Evolutionary conservation across 1,139 yeast species (phyloP).

Genomic region (Saccharomyces pastorianus): DNA sequence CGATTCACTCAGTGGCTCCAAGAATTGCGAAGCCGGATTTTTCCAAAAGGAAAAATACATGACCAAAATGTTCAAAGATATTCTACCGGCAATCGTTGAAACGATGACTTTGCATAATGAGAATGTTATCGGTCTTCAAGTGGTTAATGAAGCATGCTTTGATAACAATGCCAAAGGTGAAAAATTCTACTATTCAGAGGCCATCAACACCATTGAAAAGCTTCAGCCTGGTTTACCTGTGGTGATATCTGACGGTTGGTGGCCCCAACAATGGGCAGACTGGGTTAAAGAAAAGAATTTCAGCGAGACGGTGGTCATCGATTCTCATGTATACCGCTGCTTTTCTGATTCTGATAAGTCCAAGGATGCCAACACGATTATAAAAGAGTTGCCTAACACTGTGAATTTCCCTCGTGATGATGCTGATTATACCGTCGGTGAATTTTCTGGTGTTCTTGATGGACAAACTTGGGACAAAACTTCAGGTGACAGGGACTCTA

Average conservation of each 20-base stretch:
- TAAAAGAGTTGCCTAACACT: constrained; percentile 46
- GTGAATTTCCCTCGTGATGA: constrained; percentile 44
- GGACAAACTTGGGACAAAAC: constrained; percentile 59
- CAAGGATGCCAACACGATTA: constrained; percentile 58
- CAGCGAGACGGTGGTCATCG: constrained; percentile 60
- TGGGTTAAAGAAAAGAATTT: constrained; percentile 45
- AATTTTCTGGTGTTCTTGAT: constrained; percentile 82
- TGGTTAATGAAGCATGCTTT: constrained; percentile 77
- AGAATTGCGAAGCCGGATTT: constrained; percentile 58
- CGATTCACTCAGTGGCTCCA: constrained; percentile 72
- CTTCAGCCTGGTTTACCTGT: constrained; percentile 56
- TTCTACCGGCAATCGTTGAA: constrained; percentile 52
- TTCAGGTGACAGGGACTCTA: constrained; percentile 39
- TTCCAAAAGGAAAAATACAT: constrained; percentile 36
- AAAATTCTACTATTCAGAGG: constrained; percentile 58
- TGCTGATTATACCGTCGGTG: constrained; percentile 78
- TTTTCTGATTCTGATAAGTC: constrained; percentile 66
- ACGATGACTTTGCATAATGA: constrained; percentile 54
- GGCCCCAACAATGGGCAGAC: constrained; percentile 70
- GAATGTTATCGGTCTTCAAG: constrained; percentile 72
- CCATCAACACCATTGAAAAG: constrained; percentile 52
- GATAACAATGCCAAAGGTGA: constrained; percentile 46
- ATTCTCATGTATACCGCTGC: constrained; percentile 80
- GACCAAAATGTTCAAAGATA: constrained; percentile 37
- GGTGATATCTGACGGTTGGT: constrained; percentile 90